phyloP scores from a whole-genome alignment of 2,329 filamentous ascomycete genomes.

The Pseudogymnoascus sp. region DNA sequence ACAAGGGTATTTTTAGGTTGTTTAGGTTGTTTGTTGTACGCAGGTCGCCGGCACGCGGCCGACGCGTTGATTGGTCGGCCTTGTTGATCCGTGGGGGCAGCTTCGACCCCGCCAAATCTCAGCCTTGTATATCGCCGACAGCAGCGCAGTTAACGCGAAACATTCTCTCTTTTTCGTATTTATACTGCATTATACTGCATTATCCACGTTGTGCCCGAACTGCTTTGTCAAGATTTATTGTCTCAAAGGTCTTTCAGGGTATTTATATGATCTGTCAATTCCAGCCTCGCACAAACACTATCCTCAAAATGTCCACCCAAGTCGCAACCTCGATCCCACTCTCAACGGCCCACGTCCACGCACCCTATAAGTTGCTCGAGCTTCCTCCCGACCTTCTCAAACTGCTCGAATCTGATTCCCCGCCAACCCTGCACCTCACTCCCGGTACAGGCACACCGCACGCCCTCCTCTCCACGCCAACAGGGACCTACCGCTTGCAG shows the following conservation, averaged over 20 bases:
- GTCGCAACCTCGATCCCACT: conserved; percentile 41
- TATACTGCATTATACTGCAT: background rate
- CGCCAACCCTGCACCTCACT: conserved; percentile 43
- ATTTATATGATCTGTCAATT: background rate
- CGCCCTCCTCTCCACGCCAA: conserved; percentile 45
- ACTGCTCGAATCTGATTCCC: conserved; percentile 45
- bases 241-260: background rate
- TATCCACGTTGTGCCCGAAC: background rate
- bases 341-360: conserved; percentile 39
- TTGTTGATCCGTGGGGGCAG: background rate
- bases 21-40: conserved; percentile 8
- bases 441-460: conserved; percentile 36
- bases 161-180: background rate
- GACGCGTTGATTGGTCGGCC: conserved; percentile 5
- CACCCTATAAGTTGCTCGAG: conserved; percentile 54
- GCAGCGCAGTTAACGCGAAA: background rate
- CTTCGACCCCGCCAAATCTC: conserved; percentile 5
- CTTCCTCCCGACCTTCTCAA: conserved; percentile 50
- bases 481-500: conserved; percentile 49
- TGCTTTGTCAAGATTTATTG: background rate
- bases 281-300: background rate
- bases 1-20: conserved; percentile 6
- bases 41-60: conserved; percentile 5
- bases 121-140: conserved; percentile 7
- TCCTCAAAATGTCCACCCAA: conserved; percentile 24